These are phyloP conservation scores for Cercospora canescens DNA, from an alignment of 2,329 filamentous ascomycete genomes.

Conservation along the genomic window DNA sequence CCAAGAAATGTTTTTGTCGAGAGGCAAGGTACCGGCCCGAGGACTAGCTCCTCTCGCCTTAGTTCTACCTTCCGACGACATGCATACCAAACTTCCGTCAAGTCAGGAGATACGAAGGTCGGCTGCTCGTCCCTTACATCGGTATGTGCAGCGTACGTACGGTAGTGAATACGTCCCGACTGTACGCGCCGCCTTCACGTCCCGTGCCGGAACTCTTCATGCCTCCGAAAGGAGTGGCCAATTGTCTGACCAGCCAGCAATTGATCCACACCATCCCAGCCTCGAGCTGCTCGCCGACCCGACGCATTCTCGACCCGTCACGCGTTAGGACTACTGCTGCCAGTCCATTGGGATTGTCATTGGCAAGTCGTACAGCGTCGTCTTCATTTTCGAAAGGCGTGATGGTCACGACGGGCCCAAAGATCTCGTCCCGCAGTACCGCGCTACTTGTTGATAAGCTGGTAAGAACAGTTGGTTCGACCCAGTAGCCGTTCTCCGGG, in stretches of 20 bases:
- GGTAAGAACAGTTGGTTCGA: constrained; percentile 50
- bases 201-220: constrained; percentile 17
- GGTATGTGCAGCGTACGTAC: constrained; percentile 16
- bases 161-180: constrained; percentile 16
- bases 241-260: constrained; percentile 13
- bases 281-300: constrained; percentile 16
- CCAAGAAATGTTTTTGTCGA: background rate
- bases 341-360: constrained; percentile 28
- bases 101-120: background rate
- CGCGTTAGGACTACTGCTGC: constrained; percentile 14
- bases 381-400: constrained; percentile 36
- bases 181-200: constrained; percentile 16
- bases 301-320: constrained; percentile 13
- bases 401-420: constrained; percentile 40
- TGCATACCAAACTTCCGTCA: background rate
- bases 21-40: constrained; percentile 1
- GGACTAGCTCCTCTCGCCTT: background rate
- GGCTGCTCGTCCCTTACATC: constrained; percentile 5
- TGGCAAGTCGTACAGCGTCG: constrained; percentile 37
- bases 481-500: constrained; percentile 40
- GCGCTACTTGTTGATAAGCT: constrained; percentile 41
- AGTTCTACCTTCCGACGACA: background rate
- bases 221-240: constrained; percentile 15
- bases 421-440: constrained; percentile 38
- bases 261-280: constrained; percentile 16